Percentiles rank a stretch among this genome's conserved stretches.
Conservation (phyloP, 306 rosid species). For the Vachellia collinsii region DNA sequence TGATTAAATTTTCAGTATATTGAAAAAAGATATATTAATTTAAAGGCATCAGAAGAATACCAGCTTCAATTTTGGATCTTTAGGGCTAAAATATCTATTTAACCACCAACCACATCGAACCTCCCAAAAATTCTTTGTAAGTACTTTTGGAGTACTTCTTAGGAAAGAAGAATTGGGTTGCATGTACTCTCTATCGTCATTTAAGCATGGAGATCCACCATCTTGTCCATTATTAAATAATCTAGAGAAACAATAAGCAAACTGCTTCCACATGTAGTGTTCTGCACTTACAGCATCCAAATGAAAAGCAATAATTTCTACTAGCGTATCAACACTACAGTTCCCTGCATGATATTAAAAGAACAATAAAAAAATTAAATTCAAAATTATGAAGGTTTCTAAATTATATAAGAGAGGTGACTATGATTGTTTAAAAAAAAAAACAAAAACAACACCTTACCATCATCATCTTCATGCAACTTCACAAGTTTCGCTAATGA, state of each 20-base stretch:
- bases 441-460: no score
- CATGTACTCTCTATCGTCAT: slow-evolving; percentile 28
- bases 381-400: not conserved
- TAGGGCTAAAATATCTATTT: slow-evolving; percentile 58
- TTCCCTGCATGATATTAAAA: slow-evolving; percentile 59
- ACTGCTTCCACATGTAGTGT: slow-evolving; percentile 58
- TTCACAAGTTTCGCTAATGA: slow-evolving; percentile 71
- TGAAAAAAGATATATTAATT: not conserved
- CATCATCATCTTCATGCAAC: slow-evolving; percentile 66
- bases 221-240: slow-evolving; percentile 32
- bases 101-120: slow-evolving; percentile 81
- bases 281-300: slow-evolving; percentile 74
- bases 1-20: not conserved
- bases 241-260: slow-evolving; percentile 65
- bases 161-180: slow-evolving; percentile 22
- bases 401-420: not conserved
- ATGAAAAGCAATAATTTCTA: slow-evolving; percentile 79
- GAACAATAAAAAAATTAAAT: not conserved
- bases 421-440: no score
- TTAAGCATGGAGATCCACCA: no score
- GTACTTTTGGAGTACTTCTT: slow-evolving; percentile 53
- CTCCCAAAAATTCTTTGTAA: slow-evolving; percentile 66
- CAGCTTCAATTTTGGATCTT: slow-evolving; percentile 56
- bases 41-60: slow-evolving; percentile 36
- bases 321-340: slow-evolving; percentile 56